Evolutionary conservation across 108 stramenopile species (phyloP), one percentile per base, ranked within the genome.

Genomic region (Cyclotella kingstonii): DNA sequence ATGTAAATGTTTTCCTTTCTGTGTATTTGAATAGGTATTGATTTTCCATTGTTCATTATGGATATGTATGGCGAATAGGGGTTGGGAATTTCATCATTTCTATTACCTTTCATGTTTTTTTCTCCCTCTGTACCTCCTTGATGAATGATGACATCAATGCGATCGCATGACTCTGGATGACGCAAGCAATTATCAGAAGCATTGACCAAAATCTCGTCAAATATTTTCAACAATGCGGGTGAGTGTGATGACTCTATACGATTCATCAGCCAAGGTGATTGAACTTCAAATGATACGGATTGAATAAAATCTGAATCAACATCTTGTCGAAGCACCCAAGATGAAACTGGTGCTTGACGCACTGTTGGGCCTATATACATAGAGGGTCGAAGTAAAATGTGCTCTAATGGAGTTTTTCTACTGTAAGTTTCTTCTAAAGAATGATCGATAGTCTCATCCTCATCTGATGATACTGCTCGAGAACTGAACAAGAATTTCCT

Each of bases 171-270:
- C 25, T 75, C 61, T 3, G 81, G 83, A 79, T 91, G 80, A 15
- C 96, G 84, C 25, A 81, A 35, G 8, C 78, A 79, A 83, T 97
- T 97, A 71, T 97, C 96, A 0, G 89, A 73, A 14, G 96, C 96
- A 81, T 97, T 97, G 43, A 97, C 96, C 4, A 97, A 78, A 48
- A 97, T 95, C 61, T 97, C 96, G 76, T 97, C 96, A 64, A 97
- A 94, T 11, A 95, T 66, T 61, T 96, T 94, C 22, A 85, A 65
- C 14, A 94, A 65, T 42, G 84, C 85, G 10, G 85, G 85, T 5
- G 60, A 39, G 5, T 26, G 59, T 34, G 68, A 45, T 45, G 71
- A 3, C 26, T 76, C 63, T 58, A 66, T 36, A 9, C 63, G 54
- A 36, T 57, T 39, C 75, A 76, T 76, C 33, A 34, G 14, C 64